Evolutionary conservation across 2,329 filamentous ascomycete genomes (phyloP).

Genomic region (Pseudogymnoascus sp.): DNA sequence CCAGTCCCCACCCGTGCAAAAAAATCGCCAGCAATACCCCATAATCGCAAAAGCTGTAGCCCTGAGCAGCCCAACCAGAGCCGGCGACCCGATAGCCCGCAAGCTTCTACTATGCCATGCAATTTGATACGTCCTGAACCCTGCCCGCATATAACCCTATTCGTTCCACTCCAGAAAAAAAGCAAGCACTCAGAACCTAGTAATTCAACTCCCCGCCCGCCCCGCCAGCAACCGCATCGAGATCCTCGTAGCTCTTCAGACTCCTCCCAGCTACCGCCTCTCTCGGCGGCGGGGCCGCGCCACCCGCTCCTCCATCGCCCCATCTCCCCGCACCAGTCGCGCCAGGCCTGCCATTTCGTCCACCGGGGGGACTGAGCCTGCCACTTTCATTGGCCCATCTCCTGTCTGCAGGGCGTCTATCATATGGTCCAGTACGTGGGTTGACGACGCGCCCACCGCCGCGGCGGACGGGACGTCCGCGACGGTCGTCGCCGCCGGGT

Average conservation of each 20-base stretch:
- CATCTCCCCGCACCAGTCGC: conserved; percentile 52
- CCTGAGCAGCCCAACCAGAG: neutral
- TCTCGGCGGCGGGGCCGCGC: conserved; percentile 71
- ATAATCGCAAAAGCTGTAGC: neutral
- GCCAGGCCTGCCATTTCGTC: conserved; percentile 42
- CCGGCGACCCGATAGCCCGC: neutral
- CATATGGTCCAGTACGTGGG: conserved; percentile 62
- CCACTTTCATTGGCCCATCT: conserved; percentile 41
- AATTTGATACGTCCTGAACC: neutral
- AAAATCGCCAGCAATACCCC: conserved; percentile 6
- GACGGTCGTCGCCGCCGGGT: conserved; percentile 45
- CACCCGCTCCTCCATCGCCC: conserved; percentile 68
- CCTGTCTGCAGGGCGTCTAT: conserved; percentile 56
- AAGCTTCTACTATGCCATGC: conserved; percentile 6
- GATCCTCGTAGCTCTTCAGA: conserved; percentile 93
- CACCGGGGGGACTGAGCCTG: conserved; percentile 43
- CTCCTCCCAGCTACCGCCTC: conserved; percentile 91
- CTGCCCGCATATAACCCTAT: neutral
- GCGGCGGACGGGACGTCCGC: conserved; percentile 61
- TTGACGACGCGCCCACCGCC: conserved; percentile 57
- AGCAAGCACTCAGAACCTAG: conserved; percentile 33
- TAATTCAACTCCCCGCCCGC: conserved; percentile 87
- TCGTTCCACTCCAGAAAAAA: neutral
- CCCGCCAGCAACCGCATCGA: conserved; percentile 74
- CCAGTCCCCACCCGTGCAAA: neutral